Percentiles rank a stretch among this genome's conserved stretches.
Conservation (phyloP, 208 protist genomes). For the Novymonas esmeraldas region DNA sequence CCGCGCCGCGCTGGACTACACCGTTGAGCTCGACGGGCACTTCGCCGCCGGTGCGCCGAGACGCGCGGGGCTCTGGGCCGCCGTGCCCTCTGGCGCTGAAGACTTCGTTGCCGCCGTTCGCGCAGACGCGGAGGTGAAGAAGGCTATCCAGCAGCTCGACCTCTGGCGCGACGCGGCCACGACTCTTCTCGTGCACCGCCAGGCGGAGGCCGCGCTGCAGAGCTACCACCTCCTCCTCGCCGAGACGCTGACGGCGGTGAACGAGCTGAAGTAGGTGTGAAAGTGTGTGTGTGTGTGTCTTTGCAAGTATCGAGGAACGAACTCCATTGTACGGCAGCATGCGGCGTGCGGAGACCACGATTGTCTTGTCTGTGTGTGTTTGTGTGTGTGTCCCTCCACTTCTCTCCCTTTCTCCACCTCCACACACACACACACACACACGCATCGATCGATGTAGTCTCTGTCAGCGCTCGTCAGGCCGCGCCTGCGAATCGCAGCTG, state of each 20-base stretch:
- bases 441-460: too few species aligned
- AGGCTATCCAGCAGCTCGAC: conserved; percentile 51
- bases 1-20: conserved; percentile 53
- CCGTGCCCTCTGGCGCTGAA: background rate
- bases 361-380: too few species aligned
- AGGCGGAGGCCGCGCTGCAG: conserved; percentile 65
- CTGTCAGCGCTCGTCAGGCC: too few species aligned
- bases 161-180: conserved; percentile 65
- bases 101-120: conserved; percentile 30
- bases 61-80: background rate
- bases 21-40: conserved; percentile 22
- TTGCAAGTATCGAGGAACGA: too few species aligned
- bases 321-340: background rate
- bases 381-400: background rate
- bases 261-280: conserved; percentile 35
- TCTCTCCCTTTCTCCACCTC: background rate
- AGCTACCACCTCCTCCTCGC: conserved; percentile 71
- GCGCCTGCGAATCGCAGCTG: too few species aligned
- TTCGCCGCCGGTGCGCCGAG: background rate
- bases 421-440: background rate
- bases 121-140: conserved; percentile 42
- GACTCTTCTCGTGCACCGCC: conserved; percentile 58
- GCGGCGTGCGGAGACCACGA: too few species aligned
- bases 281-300: too few species aligned
- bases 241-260: conserved; percentile 63